These are phyloP conservation scores for Suillus decipiens DNA, from an alignment of 768 basidiomycete species.

Conservation along the genomic window DNA sequence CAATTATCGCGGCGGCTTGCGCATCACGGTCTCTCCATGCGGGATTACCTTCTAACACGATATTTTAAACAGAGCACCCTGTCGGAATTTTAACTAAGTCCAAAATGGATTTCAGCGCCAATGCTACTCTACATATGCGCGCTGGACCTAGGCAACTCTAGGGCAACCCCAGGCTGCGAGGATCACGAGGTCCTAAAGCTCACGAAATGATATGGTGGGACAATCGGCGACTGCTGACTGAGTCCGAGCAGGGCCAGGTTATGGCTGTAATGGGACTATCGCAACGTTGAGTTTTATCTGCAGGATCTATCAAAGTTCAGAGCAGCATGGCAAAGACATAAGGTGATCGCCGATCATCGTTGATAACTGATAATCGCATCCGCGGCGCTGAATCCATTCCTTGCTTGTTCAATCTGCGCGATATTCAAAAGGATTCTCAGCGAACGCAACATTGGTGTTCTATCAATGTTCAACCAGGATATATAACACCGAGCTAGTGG, in stretches of 20 bases:
- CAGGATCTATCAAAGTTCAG: background rate
- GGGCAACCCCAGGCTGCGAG: background rate
- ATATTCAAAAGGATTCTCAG: background rate
- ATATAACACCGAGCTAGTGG: background rate
- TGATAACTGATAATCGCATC: background rate
- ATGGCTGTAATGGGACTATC: background rate
- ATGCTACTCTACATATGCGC: background rate
- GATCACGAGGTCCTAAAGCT: background rate
- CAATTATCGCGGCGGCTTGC: background rate
- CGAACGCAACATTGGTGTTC: background rate
- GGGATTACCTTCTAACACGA: background rate
- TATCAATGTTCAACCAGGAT: background rate
- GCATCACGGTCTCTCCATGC: background rate
- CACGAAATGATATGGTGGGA: background rate
- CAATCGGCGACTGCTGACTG: background rate
- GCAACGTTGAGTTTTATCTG: background rate
- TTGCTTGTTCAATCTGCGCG: background rate
- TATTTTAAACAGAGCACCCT: background rate
- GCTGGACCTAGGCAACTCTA: background rate
- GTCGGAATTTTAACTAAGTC: background rate
- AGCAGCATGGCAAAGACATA: background rate
- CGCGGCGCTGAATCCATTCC: background rate
- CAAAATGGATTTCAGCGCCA: background rate
- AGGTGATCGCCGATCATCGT: background rate
- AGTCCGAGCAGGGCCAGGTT: background rate